Percentiles rank a stretch among this genome's conserved stretches.
These are phyloP conservation scores for Colletotrichum noveboracense DNA, from an alignment of 2,329 filamentous ascomycete genomes.

Conservation along the genomic window DNA sequence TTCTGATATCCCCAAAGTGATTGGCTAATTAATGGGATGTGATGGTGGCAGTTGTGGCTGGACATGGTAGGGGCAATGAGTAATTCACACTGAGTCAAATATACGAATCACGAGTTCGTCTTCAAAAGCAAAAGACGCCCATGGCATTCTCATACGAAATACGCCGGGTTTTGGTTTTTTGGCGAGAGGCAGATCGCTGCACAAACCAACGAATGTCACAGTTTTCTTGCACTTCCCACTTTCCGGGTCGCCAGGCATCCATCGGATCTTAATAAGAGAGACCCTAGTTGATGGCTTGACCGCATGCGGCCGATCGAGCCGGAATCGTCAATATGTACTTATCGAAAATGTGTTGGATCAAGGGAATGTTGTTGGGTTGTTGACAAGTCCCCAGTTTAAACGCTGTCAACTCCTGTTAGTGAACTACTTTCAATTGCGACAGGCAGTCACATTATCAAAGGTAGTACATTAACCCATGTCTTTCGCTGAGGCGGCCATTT, in stretches of 20 bases:
- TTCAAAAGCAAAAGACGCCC: background rate
- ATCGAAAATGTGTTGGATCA: background rate
- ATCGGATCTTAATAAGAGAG: background rate
- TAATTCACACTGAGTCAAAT: background rate
- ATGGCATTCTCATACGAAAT: background rate
- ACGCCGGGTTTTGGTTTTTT: rapidly evolving
- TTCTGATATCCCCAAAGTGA: rapidly evolving
- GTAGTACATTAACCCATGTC: too few species aligned
- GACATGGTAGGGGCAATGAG: rapidly evolving
- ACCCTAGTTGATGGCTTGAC: background rate
- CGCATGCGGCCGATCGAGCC: background rate
- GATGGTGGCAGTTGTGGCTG: background rate
- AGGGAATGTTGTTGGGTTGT: background rate
- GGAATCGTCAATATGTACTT: background rate
- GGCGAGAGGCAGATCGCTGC: background rate
- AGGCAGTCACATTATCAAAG: too few species aligned
- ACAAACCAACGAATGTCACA: background rate
- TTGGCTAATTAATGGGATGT: background rate
- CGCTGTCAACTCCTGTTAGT: background rate
- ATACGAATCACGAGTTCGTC: background rate
- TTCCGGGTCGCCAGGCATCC: background rate
- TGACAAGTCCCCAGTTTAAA: background rate
- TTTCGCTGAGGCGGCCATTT: too few species aligned
- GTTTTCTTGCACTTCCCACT: background rate
- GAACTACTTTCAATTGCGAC: too few species aligned